phyloP scores from a whole-genome alignment of 495 filamentous ascomycete genomes.

The Trichocladium uniseriatum region DNA sequence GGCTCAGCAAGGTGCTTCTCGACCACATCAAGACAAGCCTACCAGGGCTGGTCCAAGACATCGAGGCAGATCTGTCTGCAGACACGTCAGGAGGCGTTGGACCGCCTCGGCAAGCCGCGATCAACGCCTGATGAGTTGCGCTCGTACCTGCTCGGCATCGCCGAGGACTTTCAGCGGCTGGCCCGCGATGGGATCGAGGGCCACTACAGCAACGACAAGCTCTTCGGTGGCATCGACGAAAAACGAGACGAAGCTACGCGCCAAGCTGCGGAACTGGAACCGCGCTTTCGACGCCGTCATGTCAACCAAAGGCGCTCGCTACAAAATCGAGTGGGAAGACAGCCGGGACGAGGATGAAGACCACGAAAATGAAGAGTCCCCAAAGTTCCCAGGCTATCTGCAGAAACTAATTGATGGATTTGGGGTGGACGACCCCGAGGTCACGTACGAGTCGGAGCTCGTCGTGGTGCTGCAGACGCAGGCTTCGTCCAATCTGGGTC shows the following conservation, averaged over 20 bases:
- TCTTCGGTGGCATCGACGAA: constrained; percentile 19
- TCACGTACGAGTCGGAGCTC: background rate
- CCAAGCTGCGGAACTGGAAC: constrained; percentile 18
- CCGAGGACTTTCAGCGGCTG: constrained; percentile 20
- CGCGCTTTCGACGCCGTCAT: constrained; percentile 17
- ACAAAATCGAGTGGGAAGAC: constrained; percentile 14
- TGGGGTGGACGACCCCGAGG: constrained; percentile 11
- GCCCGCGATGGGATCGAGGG: constrained; percentile 24
- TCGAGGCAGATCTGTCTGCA: constrained; percentile 11
- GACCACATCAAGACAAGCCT: constrained; percentile 23
- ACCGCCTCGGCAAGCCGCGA: constrained; percentile 20
- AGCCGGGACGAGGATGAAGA: background rate
- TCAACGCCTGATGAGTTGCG: constrained; percentile 21
- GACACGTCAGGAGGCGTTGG: constrained; percentile 13
- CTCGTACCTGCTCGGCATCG: constrained; percentile 19
- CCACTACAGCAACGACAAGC: constrained; percentile 21
- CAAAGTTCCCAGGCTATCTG: constrained; percentile 14
- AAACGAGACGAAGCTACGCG: constrained; percentile 17
- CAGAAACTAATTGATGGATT: constrained; percentile 11
- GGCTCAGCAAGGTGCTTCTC: constrained; percentile 25
- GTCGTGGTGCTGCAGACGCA: constrained; percentile 8
- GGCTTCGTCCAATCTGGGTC: constrained; percentile 17
- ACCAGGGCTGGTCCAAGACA: constrained; percentile 20
- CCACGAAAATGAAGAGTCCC: background rate
- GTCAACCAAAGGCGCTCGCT: constrained; percentile 12